Evolutionary conservation across 495 filamentous ascomycete species (phyloP).

Genomic region (Symbiotaphrina buchneri): DNA sequence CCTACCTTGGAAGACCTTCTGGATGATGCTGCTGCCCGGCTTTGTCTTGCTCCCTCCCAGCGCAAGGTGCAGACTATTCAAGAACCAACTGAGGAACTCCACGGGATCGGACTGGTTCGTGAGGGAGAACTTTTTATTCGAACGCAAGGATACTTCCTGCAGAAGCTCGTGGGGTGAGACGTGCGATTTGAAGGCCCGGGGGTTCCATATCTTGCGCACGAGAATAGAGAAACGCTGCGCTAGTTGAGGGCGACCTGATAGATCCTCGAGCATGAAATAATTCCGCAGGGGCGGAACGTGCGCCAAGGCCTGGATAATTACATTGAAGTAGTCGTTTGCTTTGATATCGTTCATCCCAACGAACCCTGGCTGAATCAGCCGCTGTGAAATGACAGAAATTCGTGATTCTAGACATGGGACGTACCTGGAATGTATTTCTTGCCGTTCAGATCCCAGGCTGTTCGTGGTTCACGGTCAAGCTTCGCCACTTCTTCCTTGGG

Average conservation of each 20-base stretch:
- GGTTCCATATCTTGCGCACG: slow-evolving; percentile 95
- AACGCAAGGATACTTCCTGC: slow-evolving; percentile 72
- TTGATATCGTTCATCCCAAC: slow-evolving; percentile 99
- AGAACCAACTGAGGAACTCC: slow-evolving; percentile 91
- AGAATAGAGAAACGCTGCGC: slow-evolving; percentile 70
- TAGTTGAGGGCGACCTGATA: slow-evolving; percentile 33
- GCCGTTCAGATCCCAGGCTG: slow-evolving; percentile 55
- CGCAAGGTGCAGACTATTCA: slow-evolving; percentile 82
- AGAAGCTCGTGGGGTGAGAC: slow-evolving; percentile 94
- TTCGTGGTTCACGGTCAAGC: slow-evolving; percentile 55
- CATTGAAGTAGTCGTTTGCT: slow-evolving; percentile 96
- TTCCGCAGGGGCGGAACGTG: slow-evolving; percentile 84
- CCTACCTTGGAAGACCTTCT: slow-evolving; percentile 79
- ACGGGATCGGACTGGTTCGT: slow-evolving; percentile 86
- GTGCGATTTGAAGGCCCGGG: slow-evolving; percentile 86
- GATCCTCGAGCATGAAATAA: slow-evolving; percentile 71
- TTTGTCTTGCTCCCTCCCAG: slow-evolving; percentile 80
- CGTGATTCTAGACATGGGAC: slow-evolving; percentile 4
- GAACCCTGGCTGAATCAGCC: slow-evolving; percentile 31
- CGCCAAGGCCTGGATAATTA: slow-evolving; percentile 78
- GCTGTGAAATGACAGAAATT: background rate
- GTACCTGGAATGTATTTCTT: slow-evolving; percentile 65
- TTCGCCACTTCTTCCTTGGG: slow-evolving; percentile 53
- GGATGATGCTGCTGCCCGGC: slow-evolving; percentile 58
- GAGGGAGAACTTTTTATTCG: slow-evolving; percentile 79